Evolutionary conservation across 1,139 yeast species (phyloP), one percentile per base, ranked within the genome.

Genomic region (Zygosaccharomyces pseudobailii): DNA sequence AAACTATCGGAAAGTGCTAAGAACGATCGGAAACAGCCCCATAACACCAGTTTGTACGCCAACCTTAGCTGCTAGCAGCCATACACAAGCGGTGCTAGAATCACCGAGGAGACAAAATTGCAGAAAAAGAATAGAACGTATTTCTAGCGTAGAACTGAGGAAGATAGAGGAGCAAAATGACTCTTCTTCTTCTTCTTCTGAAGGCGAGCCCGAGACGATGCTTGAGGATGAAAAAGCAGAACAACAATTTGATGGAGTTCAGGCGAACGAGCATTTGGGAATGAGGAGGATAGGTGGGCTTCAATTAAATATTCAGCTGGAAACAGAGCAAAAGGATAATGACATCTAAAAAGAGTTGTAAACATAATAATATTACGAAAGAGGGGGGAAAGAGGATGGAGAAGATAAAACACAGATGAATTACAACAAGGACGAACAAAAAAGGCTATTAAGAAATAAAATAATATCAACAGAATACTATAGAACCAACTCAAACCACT

Each of bases 91-190:
- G 19, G 13, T 27, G 30, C 33, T 23, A 22, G 49, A 43, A 17
- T 39, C 40, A 22, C 32, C 40, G 19, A 47, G 41, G 24, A 43
- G 36, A 48, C 19, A 46, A 30, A 20, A 41, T 4, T 7, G 22
- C 19, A 37, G 36, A 24, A 48, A 38, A 42, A 47, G 49, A 30
- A 55, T 61, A 28, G 52, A 59, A 10, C 51, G 62, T 39, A 55
- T 58, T 6, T 57, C 62, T 3, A 53, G 55, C 27, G 44, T 41
- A 23, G 61, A 59, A 13, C 48, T 58, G 31, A 52, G 56, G 48
- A 53, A 49, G 42, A 54, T 58, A n/a, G 63, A 59, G 33, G 65
- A 60, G 38, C 53, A 50, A 33, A 46, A 50, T 9, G 57, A 54
- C 21, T 50, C 59, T 1, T 52, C 58, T 4, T 48, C 55, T 5